A percentile compares a stretch with the other conserved stretches of the same genome.
These are phyloP conservation scores for Microsporum audouinii DNA, from an alignment of 2,329 filamentous ascomycete species.

Conservation along the genomic window DNA sequence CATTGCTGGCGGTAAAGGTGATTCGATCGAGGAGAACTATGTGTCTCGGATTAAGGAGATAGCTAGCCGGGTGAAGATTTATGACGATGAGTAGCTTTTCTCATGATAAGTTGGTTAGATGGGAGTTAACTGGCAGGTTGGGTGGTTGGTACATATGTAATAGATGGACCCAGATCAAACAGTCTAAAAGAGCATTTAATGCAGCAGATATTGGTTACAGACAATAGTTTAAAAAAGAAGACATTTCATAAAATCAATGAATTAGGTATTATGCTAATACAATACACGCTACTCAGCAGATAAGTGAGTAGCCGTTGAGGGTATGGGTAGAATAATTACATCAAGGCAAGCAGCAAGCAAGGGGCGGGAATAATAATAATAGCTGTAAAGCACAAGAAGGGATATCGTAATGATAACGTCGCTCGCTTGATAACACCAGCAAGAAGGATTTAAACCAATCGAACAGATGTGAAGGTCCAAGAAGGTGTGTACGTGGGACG, in stretches of 20 bases:
- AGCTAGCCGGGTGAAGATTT: slow-evolving; percentile 70
- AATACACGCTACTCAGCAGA: not conserved
- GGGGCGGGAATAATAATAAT: not conserved
- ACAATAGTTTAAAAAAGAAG: not conserved
- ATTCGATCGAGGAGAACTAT: slow-evolving; percentile 64
- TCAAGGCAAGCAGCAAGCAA: not conserved
- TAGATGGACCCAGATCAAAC: not conserved
- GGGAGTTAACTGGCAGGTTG: not conserved
- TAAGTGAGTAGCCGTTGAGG: not conserved
- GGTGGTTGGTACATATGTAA: not conserved
- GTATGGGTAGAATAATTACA: not conserved
- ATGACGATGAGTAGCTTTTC: slow-evolving; percentile 43
- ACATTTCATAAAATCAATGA: not conserved
- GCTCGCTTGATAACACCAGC: not conserved
- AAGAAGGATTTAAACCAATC: not conserved
- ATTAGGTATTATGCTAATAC: slow-evolving; percentile 2
- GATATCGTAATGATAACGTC: not conserved
- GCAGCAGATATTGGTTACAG: not conserved
- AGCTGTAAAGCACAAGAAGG: not conserved
- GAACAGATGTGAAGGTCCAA: not conserved
- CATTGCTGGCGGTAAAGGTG: slow-evolving; percentile 74
- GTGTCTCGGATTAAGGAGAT: slow-evolving; percentile 75
- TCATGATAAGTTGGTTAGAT: not conserved
- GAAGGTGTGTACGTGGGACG: not conserved
- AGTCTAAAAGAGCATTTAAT: not conserved